Percentiles rank a stretch among this genome's conserved stretches.
phyloP scores from a whole-genome alignment of 352 stramenopile species.

The Salisapilia sapeloensis region DNA sequence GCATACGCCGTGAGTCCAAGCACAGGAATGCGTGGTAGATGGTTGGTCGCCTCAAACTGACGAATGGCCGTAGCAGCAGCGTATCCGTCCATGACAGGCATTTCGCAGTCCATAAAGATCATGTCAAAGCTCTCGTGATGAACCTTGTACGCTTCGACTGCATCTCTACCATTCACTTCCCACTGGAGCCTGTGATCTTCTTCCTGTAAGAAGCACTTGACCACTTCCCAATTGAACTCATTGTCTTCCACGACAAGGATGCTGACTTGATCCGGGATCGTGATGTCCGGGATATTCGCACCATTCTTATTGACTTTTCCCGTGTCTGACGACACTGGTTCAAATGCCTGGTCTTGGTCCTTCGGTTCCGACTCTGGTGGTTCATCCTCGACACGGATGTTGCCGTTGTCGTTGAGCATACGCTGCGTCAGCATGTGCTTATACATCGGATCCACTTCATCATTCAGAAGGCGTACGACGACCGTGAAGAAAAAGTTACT shows the following conservation, averaged over 20 bases:
- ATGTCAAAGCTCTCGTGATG: constrained; percentile 33
- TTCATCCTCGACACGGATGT: no score
- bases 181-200: constrained; percentile 49
- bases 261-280: constrained; percentile 27
- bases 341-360: background rate
- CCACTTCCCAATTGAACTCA: constrained; percentile 66
- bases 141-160: constrained; percentile 36
- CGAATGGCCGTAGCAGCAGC: constrained; percentile 41
- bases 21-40: constrained; percentile 41
- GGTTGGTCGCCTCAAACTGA: constrained; percentile 41
- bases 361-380: no score
- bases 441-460: constrained; percentile 15
- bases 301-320: constrained; percentile 9
- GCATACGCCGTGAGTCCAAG: constrained; percentile 50
- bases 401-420: constrained; percentile 18
- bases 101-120: constrained; percentile 73
- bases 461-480: constrained; percentile 39
- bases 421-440: constrained; percentile 1
- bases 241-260: constrained; percentile 67
- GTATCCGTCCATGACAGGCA: constrained; percentile 71
- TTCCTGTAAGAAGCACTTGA: constrained; percentile 61
- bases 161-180: constrained; percentile 51
- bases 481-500: constrained; percentile 80
- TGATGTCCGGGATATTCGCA: constrained; percentile 13
- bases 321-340: background rate